A percentile compares a stretch with the other conserved stretches of the same genome.
phyloP scores from a whole-genome alignment of 73 alveolate genomes.

The Durusdinium trenchii region DNA sequence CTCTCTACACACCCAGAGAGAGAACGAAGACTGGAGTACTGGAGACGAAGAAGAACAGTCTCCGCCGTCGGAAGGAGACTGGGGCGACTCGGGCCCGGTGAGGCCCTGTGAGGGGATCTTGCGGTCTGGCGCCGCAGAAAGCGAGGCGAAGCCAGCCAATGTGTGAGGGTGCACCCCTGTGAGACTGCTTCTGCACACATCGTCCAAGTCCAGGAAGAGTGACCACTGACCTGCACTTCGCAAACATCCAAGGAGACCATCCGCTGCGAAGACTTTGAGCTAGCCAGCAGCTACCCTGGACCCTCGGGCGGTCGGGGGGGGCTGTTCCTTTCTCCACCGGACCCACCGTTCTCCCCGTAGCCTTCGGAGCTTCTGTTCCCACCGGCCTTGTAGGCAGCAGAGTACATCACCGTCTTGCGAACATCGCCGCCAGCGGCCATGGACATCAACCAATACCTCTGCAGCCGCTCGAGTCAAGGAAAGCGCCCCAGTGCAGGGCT shows the following conservation, averaged over 20 bases:
- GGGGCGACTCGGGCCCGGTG: too few relatives aligned
- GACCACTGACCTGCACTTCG: not conserved
- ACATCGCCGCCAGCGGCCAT: conserved; percentile 83
- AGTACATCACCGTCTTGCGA: conserved; percentile 90
- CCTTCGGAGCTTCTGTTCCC: not conserved
- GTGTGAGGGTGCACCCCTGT: too few relatives aligned
- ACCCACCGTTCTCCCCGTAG: not conserved
- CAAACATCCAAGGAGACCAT: not conserved
- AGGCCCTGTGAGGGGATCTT: too few relatives aligned
- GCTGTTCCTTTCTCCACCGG: not conserved
- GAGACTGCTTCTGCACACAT: too few relatives aligned
- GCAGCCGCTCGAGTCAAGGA: not conserved
- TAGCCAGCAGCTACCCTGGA: not conserved
- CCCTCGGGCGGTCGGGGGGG: not conserved
- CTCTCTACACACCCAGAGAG: too few relatives aligned
- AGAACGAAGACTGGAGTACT: too few relatives aligned
- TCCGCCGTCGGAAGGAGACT: too few relatives aligned
- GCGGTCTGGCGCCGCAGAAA: too few relatives aligned
- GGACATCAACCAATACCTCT: conserved; percentile 93
- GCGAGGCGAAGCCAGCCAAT: too few relatives aligned
- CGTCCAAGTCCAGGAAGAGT: too few relatives aligned
- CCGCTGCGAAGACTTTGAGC: not conserved
- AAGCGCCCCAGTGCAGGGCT: not conserved
- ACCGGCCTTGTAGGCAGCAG: conserved; percentile 81
- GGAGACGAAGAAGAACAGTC: too few relatives aligned